Base-by-base conservation (phyloP, 2,329 filamentous ascomycete species). In the Diplocarpon rosae region DNA sequence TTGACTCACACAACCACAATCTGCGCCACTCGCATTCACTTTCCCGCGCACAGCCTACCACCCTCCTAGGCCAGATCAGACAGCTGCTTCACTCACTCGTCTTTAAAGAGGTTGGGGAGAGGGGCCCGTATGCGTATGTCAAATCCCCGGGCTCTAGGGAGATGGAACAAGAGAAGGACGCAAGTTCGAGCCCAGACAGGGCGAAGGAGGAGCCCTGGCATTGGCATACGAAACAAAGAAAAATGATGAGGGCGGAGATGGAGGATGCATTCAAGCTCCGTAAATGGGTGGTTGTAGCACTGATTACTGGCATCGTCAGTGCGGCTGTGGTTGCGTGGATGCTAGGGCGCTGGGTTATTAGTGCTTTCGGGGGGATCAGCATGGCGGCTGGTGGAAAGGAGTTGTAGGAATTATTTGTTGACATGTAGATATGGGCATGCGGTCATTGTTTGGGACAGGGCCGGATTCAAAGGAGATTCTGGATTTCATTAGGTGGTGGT, bases 181-280 rank as follows among this genome's bases (percentile, higher is more conserved):
- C 30, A 37, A 42, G 37, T 24, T 11, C 31, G 12, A 37, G 28
- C 5, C 33, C 5, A 9, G 37, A 20, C 41, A 42, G 14, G 14
- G 45, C 27, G 38, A 45, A 20, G 17, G 36, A 36, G 24, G 50
- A 56, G 42, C 44, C 49, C n/a, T 60, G 59, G 59, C 51, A 60
- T 52, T 61, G 55, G 54, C 56, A 58, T 49, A 60, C 54, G 0
- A 58, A 59, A 30, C 60, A 62, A 42, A 51, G 55, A 39, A 50
- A 58, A 32, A 48, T 61, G 52, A 58, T 62, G 54, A 57, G 56
- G 46, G 55, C 52, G 40, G 59, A 62, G 47, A 46, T 62, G 20
- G 49, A 53, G 36, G 59, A 62, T 51, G 59, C 60, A 9, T 62
- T 60, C 49, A 41, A 36, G 39, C 39, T 62, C 7, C 38, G 59